phyloP scores from a whole-genome alignment of 202 grass and related monocot species.

The Dendrocalamus latiflorus region DNA sequence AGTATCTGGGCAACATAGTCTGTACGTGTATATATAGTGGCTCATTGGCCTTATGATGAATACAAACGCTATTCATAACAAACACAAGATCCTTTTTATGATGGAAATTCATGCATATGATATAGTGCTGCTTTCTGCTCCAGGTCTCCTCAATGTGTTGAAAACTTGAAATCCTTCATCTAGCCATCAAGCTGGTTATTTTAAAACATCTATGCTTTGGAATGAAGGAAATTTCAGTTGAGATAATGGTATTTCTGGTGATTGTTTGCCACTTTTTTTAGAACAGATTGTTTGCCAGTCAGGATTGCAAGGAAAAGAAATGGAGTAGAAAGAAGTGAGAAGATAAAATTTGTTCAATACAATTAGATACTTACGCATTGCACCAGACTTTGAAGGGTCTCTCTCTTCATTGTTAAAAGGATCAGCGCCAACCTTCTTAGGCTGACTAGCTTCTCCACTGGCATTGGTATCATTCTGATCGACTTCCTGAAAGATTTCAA shows the following conservation, averaged over 20 bases:
- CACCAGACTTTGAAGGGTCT: conserved; percentile 77
- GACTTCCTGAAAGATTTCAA: conserved; percentile 38
- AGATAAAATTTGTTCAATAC: neutral
- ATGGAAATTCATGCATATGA: neutral
- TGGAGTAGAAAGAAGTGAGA: neutral
- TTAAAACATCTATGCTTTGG: conserved; percentile 4
- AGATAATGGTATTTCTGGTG: neutral
- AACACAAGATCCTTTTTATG: neutral
- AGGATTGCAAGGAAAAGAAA: conserved; percentile 8
- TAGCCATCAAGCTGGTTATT: neutral
- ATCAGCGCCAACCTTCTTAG: conserved; percentile 60
- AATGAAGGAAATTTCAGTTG: neutral
- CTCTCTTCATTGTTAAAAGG: conserved; percentile 70
- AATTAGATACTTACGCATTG: conserved; percentile 67
- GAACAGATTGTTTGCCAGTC: neutral
- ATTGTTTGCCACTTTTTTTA: neutral
- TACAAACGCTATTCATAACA: no score
- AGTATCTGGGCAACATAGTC: no score
- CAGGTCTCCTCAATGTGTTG: neutral
- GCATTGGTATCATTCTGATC: conserved; percentile 43
- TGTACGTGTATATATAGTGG: no score
- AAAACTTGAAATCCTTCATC: neutral
- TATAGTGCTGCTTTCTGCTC: neutral
- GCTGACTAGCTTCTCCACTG: conserved; percentile 33
- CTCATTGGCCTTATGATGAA: no score